A percentile compares a stretch with the other conserved stretches of the same genome.
Evolutionary conservation across 208 protist genomes (phyloP).

Genomic region (Leptomonas seymouri): DNA sequence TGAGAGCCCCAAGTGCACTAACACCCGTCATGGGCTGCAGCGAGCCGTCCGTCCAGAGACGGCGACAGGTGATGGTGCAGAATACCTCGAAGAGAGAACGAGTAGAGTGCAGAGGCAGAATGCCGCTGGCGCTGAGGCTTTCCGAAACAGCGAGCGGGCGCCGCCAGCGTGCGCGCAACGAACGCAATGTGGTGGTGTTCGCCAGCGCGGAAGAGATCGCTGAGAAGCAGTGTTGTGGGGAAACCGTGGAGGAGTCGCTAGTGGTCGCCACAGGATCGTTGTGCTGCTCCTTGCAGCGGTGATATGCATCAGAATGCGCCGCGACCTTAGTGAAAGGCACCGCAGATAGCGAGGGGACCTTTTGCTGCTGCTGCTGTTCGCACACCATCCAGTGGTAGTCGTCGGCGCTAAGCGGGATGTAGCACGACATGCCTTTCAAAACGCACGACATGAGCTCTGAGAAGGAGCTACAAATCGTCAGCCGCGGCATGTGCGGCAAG

Average conservation of each 20-base stretch:
- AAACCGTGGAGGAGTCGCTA: not conserved
- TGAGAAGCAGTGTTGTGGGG: not conserved
- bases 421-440: slow-evolving; percentile 8
- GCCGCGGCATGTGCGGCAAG: slow-evolving; percentile 11
- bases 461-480: slow-evolving; percentile 11
- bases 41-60: slow-evolving; percentile 27
- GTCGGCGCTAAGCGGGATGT: slow-evolving; percentile 22
- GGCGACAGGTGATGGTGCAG: slow-evolving; percentile 38
- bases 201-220: not conserved
- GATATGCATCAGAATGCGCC: not conserved
- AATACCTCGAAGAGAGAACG: slow-evolving; percentile 49
- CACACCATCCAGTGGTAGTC: slow-evolving; percentile 27
- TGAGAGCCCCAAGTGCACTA: slow-evolving; percentile 9
- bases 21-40: slow-evolving; percentile 35
- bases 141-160: slow-evolving; percentile 30
- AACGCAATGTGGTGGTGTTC: slow-evolving; percentile 13
- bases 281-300: not conserved
- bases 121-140: slow-evolving; percentile 20
- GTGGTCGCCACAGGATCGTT: not conserved
- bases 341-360: not conserved
- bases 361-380: slow-evolving; percentile 15
- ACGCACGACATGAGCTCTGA: slow-evolving; percentile 14
- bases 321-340: not conserved
- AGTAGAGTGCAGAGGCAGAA: slow-evolving; percentile 43
- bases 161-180: slow-evolving; percentile 23